Evolutionary conservation across 1,284 basidiomycete species (phyloP), one percentile per base, ranked within the genome.

Genomic region (Ustilago vetiveriae): DNA sequence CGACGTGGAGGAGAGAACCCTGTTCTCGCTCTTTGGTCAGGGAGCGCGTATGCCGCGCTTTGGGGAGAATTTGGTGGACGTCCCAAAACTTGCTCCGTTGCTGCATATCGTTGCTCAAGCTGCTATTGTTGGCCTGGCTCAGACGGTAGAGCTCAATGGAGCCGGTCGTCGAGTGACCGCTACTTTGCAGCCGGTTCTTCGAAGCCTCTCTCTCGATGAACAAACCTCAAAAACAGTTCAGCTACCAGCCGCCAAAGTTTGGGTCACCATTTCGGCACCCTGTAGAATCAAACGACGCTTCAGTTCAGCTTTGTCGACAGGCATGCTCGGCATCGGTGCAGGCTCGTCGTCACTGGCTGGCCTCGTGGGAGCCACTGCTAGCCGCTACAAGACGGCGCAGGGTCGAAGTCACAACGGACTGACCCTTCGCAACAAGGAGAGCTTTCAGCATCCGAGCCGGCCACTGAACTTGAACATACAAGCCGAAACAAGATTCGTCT

Each of bases 91-190:
- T 6, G 42, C 55, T 4, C 51, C 55, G 2, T 37, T 65, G 6
- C 19, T 65, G n/a, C 62, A 53, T 32, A 42, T 58, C 8, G 46
- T 58, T 9, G 51, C 62, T 6, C 55, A 65, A 33, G 54, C 55
- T 22, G 45, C 62, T 1, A 39, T 65, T 6, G 50, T 52, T 7
- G 55, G 55, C 0, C 50, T 65, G 0, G 54, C 55, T 16, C 62
- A 54, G 17, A 53, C 44, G 0, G 55, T 65, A 9, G 19, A 42
- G 17, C 42, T 65, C 14, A 45, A 26, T n/a, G 11, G 19, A 5
- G 38, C 26, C 1, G 43, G 43, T 2, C 36, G 43, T 13, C 42
- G 17, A 6, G 23, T 65, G 9, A 54, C 41, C 6, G 62, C 62
- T 0, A 38, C 36, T 4, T 38, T 65, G 8, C 62, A 58, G 47